Evolutionary conservation across 2,329 filamentous ascomycete genomes (phyloP), one percentile per base, ranked within the genome.

Genomic region (Colletotrichum sp.): DNA sequence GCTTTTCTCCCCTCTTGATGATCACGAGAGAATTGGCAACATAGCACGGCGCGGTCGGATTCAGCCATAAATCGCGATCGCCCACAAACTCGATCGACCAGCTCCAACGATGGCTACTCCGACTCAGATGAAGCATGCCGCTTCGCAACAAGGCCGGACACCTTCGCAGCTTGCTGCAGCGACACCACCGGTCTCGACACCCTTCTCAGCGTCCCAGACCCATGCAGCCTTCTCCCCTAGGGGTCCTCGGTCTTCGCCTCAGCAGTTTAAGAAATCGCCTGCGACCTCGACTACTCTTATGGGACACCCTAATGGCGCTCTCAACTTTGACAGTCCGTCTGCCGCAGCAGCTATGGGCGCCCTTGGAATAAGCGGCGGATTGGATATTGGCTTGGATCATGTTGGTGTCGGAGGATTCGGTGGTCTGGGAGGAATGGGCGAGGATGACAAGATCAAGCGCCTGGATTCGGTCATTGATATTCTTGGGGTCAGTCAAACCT

Each of bases 151-250:
- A 81, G 87, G 87, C n/a, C 84, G 85, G 43, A 89, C 88, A 5
- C 88, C 87, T 6, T 88, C 87, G 21, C 89, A 91, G 78, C 82
- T 88, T 73, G 86, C 89, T 4, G 90, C 85, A 7, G 91, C 90
- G 5, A 93, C 92, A 8, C 92, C 92, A 16, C 91, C 91, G n/a
- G 91, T 92, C 28, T 93, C 92, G 43, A 93, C 92, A 3, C 92
- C 92, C 16, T 93, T 93, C 83, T 93, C 91, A 24, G 83, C 83
- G 73, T 89, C 90, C 48, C 86, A 88, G 58, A 87, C 87, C 3
- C 88, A 90, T 67, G 87, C 88, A n/a, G 90, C 88, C 43, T 91
- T 93, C 80, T 92, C 92, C 3, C 91, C 92, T 6, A 87, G 85
- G 32, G 91, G 87, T 36, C 89, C 86, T 12, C 87, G 88, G 66